phyloP scores from a whole-genome alignment of 352 stramenopile species.

The Phytophthora rubi region DNA sequence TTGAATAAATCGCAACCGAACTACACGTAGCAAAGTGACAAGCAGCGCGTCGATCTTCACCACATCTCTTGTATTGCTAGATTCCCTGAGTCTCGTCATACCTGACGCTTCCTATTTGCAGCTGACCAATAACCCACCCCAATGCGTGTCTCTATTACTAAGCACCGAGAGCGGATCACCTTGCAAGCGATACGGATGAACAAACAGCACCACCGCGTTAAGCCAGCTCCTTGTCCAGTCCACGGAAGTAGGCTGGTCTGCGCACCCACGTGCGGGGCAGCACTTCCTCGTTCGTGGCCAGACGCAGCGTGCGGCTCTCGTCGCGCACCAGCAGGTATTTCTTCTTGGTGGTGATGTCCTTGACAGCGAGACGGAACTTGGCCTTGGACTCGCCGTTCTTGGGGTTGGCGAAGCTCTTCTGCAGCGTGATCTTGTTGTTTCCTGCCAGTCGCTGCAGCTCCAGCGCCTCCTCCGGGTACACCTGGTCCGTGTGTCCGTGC shows the following conservation, averaged over 20 bases:
- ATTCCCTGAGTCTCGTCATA: constrained; percentile 21
- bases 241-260: constrained; percentile 73
- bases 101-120: constrained; percentile 36
- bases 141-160: constrained; percentile 39
- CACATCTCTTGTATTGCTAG: constrained; percentile 28
- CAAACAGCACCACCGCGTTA: constrained; percentile 27
- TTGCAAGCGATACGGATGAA: constrained; percentile 30
- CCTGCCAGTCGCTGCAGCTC: constrained; percentile 72
- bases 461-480: constrained; percentile 81
- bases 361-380: constrained; percentile 81
- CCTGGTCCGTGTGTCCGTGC: constrained; percentile 81
- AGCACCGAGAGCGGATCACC: constrained; percentile 11
- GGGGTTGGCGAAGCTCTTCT: constrained; percentile 83
- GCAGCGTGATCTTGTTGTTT: constrained; percentile 75
- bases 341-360: constrained; percentile 87
- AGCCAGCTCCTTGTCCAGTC: constrained; percentile 60
- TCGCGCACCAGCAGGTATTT: constrained; percentile 74
- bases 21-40: too few relatives aligned
- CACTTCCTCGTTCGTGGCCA: constrained; percentile 81
- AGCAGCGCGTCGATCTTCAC: constrained; percentile 13
- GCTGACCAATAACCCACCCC: constrained; percentile 13
- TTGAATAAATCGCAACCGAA: neutral
- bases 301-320: constrained; percentile 57
- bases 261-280: constrained; percentile 84
- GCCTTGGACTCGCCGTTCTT: constrained; percentile 51